A percentile compares a stretch with the other conserved stretches of the same genome.
Evolutionary conservation across 2,329 filamentous ascomycete species (phyloP).

Genomic region (Alternaria sp.): DNA sequence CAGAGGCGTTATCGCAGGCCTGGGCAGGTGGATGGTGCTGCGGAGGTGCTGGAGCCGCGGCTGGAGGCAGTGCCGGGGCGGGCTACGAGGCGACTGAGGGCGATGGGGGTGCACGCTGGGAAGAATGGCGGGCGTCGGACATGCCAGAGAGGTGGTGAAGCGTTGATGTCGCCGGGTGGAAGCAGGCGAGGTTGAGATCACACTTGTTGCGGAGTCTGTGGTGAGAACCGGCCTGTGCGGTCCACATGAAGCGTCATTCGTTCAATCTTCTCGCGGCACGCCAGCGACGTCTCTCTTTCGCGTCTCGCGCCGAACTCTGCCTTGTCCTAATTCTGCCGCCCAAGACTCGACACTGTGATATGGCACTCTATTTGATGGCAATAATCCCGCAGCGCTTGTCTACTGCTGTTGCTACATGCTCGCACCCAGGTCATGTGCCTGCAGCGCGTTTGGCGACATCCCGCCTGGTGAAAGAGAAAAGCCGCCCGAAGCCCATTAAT

Average conservation of each 20-base stretch:
- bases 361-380: not conserved
- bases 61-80: constrained; percentile 21
- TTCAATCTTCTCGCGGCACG: constrained; percentile 12
- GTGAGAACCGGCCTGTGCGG: constrained; percentile 22
- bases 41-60: constrained; percentile 32
- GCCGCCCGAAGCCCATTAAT: constrained; percentile 35
- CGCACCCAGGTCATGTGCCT: constrained; percentile 12
- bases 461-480: constrained; percentile 25
- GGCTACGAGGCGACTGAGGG: not conserved
- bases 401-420: constrained; percentile 21
- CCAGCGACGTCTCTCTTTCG: constrained; percentile 17
- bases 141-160: constrained; percentile 16
- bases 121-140: constrained; percentile 27
- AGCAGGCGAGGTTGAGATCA: constrained; percentile 26
- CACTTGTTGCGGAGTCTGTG: constrained; percentile 24
- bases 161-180: constrained; percentile 16
- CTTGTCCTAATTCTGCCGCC: constrained; percentile 2
- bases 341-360: not conserved
- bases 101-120: constrained; percentile 20
- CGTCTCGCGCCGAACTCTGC: constrained; percentile 9
- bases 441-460: constrained; percentile 13
- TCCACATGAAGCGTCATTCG: constrained; percentile 18
- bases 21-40: constrained; percentile 24
- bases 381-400: constrained; percentile 13
- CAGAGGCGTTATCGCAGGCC: constrained; percentile 34